Evolutionary conservation across 1,139 yeast genomes (phyloP), one percentile per base, ranked within the genome.

Genomic region (Protomyces inouyei): DNA sequence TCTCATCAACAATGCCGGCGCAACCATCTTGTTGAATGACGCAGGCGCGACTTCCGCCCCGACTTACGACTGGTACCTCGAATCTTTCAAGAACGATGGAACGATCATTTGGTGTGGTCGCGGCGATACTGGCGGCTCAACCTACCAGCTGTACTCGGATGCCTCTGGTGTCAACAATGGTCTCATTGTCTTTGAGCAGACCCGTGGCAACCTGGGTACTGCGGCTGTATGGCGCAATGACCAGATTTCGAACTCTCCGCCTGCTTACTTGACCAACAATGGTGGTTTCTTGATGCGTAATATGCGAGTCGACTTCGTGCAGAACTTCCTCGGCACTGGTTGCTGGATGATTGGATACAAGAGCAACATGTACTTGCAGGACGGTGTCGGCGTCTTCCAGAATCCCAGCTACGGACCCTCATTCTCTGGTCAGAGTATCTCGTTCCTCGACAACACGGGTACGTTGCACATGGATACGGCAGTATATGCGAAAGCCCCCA

Each of bases 281-380:
- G 60, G 60, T 14, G 60, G 53, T 0, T 46, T 56, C 60, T 45
- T 56, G 8, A 45, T 56, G 10, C 40, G 60, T 12, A n/a, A 32
- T 35, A 46, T 43, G 36, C 10, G 54, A 18, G 53, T 56, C 4
- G 60, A 56, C 8, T 32, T 56, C 36, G 18, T 45, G 53, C 60
- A 56, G 9, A 56, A 56, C 23, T 56, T 37, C 28, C 60, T 56
- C 23, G 60, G 60, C 12, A 48, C 18, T 14, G 60, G 60, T 18
- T 56, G 60, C 35, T 56, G 53, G 54, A 56, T 56, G 38, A 36
- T 56, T 23, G 54, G 53, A 1, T 5, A 46, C 43, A 9, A 46
- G 14, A 32, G 54, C 23, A 37, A n/a, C 54, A 45, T 56, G 54
- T 45, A 45, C 45, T 40, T 56, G 54, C 54, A 46, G 6, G 60